Evolutionary conservation across 2,329 filamentous ascomycete species (phyloP).

Genomic region (Trichophyton mentagrophytes): DNA sequence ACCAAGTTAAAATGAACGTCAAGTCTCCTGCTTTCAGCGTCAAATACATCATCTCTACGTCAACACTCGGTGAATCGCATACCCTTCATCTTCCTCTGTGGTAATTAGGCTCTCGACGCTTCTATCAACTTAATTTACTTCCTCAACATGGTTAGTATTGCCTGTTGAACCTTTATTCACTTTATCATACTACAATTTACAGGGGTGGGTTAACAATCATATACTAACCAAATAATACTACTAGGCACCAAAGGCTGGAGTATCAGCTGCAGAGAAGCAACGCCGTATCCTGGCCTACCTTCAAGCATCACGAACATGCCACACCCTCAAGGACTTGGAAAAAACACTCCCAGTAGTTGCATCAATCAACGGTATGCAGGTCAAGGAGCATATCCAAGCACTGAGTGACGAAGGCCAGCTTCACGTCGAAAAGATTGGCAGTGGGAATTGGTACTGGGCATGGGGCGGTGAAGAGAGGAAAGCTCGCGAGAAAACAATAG

Average conservation of each 20-base stretch:
- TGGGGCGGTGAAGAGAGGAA: slow-evolving; percentile 46
- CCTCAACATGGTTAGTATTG: neutral
- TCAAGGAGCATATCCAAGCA: slow-evolving; percentile 53
- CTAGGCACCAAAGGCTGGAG: slow-evolving; percentile 37
- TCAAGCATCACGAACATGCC: slow-evolving; percentile 46
- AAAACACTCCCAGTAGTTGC: slow-evolving; percentile 49
- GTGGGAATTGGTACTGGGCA: slow-evolving; percentile 60
- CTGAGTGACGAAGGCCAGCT: slow-evolving; percentile 50
- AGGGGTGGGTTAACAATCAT: too few relatives aligned
- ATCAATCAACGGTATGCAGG: slow-evolving; percentile 53
- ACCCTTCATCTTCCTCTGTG: neutral
- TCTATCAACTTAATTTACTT: neutral
- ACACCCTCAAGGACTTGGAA: slow-evolving; percentile 56
- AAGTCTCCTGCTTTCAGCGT: neutral
- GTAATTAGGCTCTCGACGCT: neutral
- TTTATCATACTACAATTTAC: too few relatives aligned
- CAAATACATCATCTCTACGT: neutral
- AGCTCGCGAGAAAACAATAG: slow-evolving; percentile 18
- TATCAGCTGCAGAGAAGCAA: slow-evolving; percentile 46
- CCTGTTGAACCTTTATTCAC: too few relatives aligned
- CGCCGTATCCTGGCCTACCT: slow-evolving; percentile 47
- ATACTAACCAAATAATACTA: neutral
- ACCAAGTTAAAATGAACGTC: neutral
- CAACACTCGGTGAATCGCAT: neutral
- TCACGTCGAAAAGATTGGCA: slow-evolving; percentile 56